These are phyloP conservation scores for Microsporum audouinii DNA, from an alignment of 2,329 filamentous ascomycete genomes.

Conservation along the genomic window DNA sequence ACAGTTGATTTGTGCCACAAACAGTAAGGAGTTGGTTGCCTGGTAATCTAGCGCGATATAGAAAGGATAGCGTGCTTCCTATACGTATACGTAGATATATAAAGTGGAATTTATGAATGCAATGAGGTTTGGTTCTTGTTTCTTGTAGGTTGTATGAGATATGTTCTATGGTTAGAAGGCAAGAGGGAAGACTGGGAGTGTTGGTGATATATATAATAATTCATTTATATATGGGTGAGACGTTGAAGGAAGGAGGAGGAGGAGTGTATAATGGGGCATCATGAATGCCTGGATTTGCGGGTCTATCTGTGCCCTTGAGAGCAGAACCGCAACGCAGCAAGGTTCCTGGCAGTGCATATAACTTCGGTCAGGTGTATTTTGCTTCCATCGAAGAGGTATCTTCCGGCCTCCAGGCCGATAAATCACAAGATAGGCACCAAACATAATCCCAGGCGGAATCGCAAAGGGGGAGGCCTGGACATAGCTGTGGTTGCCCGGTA, in stretches of 20 bases:
- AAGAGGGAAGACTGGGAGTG: not conserved
- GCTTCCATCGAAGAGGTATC: not conserved
- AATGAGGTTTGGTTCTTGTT: not conserved
- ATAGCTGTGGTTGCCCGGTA: not conserved
- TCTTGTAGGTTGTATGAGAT: not conserved
- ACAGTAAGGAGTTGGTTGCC: not conserved
- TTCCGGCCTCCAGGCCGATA: not conserved
- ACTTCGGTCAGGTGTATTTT: conserved; percentile 1
- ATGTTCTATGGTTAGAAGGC: not conserved
- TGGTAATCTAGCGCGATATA: not conserved
- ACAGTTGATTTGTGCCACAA: not conserved
- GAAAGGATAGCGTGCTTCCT: not conserved
- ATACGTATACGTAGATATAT: not conserved
- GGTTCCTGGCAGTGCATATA: conserved; percentile 3
- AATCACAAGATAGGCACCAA: not conserved
- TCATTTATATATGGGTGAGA: not conserved
- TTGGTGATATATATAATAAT: not conserved
- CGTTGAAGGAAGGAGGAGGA: not conserved
- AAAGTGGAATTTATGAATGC: not conserved
- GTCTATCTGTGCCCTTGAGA: not conserved
- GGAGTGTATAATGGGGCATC: not conserved
- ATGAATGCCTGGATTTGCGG: not conserved
- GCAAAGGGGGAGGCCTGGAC: conserved; percentile 1
- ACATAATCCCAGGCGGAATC: conserved; percentile 1
- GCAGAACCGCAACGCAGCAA: not conserved